Evolutionary conservation across 352 stramenopile species (phyloP).

Genomic region (Phytophthora melonis): DNA sequence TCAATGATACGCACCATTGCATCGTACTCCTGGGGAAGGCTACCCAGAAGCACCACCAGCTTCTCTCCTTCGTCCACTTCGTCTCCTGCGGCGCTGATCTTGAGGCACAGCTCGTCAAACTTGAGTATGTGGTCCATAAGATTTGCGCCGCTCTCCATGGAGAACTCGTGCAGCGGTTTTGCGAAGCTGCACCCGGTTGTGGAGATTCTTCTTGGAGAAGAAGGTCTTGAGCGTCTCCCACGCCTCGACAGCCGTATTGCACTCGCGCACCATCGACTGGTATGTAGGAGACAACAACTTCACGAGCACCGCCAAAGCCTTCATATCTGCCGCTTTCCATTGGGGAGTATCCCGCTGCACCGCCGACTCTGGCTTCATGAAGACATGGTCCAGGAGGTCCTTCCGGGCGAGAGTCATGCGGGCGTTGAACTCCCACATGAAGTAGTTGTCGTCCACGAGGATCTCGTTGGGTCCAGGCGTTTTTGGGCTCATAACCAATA

Average conservation of each 20-base stretch:
- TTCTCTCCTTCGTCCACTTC: conserved; percentile 20
- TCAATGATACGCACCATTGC: conserved; percentile 33
- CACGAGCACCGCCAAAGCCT: not conserved
- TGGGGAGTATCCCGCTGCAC: conserved; percentile 4
- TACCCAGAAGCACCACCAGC: conserved; percentile 20
- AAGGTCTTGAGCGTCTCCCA: conserved; percentile 22
- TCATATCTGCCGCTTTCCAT: conserved; percentile 4
- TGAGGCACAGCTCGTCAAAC: conserved; percentile 28
- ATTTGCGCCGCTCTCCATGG: not conserved
- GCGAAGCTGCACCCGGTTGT: conserved; percentile 30
- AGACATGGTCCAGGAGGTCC: not conserved
- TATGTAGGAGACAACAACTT: conserved; percentile 2
- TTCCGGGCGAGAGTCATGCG: not conserved
- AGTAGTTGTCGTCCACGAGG: not conserved
- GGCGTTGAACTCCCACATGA: not conserved
- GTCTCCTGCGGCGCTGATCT: conserved; percentile 14
- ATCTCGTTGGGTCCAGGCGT: not conserved
- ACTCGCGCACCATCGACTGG: not conserved
- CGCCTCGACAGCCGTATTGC: conserved; percentile 13
- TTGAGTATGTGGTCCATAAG: conserved; percentile 18
- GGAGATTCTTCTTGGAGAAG: conserved; percentile 26
- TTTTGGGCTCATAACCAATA: not conserved
- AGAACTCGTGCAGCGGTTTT: not conserved
- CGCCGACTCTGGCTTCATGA: not conserved
- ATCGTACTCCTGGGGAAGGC: conserved; percentile 23